Evolutionary conservation across 768 basidiomycete genomes (phyloP).

Genomic region (Suillus variegatus): DNA sequence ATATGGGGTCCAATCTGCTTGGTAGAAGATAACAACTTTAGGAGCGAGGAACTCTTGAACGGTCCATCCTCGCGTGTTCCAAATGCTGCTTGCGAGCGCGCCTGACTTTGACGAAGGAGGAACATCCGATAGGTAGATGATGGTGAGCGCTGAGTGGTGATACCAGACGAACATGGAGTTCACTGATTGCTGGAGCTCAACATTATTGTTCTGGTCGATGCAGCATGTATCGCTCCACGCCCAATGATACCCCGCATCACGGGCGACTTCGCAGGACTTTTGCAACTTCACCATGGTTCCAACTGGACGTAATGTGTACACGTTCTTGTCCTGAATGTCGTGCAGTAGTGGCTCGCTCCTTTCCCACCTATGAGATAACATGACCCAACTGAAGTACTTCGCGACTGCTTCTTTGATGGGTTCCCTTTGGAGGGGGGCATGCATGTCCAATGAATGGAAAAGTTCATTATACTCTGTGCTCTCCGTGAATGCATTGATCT

Average conservation of each 20-base stretch:
- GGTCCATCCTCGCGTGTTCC: neutral
- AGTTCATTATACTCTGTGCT: too few relatives aligned
- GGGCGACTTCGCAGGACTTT: neutral
- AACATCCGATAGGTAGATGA: neutral
- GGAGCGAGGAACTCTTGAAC: neutral
- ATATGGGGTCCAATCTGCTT: neutral
- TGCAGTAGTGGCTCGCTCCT: too few relatives aligned
- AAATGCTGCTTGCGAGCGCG: neutral
- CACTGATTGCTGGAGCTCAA: neutral
- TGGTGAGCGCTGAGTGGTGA: neutral
- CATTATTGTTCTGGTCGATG: neutral
- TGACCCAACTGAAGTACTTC: too few relatives aligned
- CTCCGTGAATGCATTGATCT: too few relatives aligned
- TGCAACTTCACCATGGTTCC: neutral
- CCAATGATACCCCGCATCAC: neutral
- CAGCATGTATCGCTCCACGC: neutral
- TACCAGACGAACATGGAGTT: neutral
- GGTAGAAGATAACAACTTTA: neutral
- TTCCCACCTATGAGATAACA: too few relatives aligned
- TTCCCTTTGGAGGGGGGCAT: too few relatives aligned
- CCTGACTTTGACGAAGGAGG: neutral
- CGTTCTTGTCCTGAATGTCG: neutral
- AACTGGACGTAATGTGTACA: neutral
- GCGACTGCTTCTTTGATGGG: too few relatives aligned
- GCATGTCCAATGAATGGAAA: too few relatives aligned